These are phyloP conservation scores for Trametes meyenii DNA, from an alignment of 768 basidiomycete species.

Conservation along the genomic window DNA sequence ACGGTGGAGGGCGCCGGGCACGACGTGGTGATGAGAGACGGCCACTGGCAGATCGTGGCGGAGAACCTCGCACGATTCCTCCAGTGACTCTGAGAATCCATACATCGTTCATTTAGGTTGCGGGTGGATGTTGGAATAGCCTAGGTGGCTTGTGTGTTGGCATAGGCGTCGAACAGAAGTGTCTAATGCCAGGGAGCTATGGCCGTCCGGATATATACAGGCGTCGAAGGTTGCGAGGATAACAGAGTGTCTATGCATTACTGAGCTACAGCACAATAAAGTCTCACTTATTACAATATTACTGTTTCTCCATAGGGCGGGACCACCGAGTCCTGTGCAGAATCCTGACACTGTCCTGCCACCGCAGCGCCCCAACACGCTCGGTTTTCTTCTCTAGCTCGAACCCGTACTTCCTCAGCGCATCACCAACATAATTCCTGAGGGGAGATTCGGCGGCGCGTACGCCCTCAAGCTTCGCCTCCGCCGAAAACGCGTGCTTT, in stretches of 20 bases:
- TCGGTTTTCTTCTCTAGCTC: slow-evolving; percentile 43
- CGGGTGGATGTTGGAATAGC: not conserved
- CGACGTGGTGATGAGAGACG: slow-evolving; percentile 36
- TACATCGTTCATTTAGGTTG: not conserved
- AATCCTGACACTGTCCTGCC: slow-evolving; percentile 51
- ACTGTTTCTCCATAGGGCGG: slow-evolving; percentile 14
- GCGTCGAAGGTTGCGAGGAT: no score
- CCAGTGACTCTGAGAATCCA: not conserved
- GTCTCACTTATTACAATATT: not conserved
- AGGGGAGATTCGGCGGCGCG: slow-evolving; percentile 53
- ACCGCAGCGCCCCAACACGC: slow-evolving; percentile 56
- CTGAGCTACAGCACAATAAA: not conserved
- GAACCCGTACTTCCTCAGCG: slow-evolving; percentile 55
- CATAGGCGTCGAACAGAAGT: no score
- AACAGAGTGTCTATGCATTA: not conserved
- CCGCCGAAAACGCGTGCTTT: slow-evolving; percentile 54
- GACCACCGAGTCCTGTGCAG: slow-evolving; percentile 53
- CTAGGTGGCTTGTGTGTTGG: not conserved
- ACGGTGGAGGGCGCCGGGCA: slow-evolving; percentile 56
- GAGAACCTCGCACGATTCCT: slow-evolving; percentile 24
- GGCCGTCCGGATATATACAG: no score
- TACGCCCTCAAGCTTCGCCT: slow-evolving; percentile 47
- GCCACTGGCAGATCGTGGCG: slow-evolving; percentile 25
- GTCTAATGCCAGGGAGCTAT: no score
- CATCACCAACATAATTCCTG: slow-evolving; percentile 48